Evolutionary conservation across 345 rosid species (phyloP).

Genomic region (Cardamine resedifolia): DNA sequence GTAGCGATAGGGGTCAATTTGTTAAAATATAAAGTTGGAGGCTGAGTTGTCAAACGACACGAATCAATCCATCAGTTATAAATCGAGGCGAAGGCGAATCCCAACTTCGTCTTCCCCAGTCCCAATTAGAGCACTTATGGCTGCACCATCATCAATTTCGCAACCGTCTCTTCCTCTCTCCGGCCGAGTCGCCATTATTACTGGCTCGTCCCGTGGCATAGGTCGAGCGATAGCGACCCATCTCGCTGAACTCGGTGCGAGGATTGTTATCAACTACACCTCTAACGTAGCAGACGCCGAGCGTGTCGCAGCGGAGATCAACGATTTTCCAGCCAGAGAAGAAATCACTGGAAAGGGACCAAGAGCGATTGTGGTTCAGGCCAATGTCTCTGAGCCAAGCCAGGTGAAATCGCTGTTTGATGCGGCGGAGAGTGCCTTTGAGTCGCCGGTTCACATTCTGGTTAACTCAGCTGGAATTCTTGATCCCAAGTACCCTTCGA

Average conservation of each 20-base stretch:
- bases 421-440: constrained; percentile 51
- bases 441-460: constrained; percentile 51
- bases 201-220: constrained; percentile 70
- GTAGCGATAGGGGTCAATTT: background rate
- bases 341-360: constrained; percentile 30
- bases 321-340: constrained; percentile 31
- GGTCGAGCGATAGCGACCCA: constrained; percentile 62
- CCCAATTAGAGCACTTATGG: background rate
- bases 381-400: constrained; percentile 59
- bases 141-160: constrained; percentile 10
- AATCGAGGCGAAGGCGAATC: background rate
- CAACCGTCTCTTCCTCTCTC: constrained; percentile 38
- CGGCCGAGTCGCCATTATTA: constrained; percentile 64
- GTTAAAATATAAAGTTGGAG: background rate
- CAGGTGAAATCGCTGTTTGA: constrained; percentile 65
- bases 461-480: constrained; percentile 57
- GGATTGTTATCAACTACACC: constrained; percentile 51
- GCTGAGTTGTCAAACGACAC: background rate
- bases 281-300: constrained; percentile 56
- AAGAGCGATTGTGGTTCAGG: constrained; percentile 47
- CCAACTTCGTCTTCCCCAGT: background rate
- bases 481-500: constrained; percentile 52
- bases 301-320: constrained; percentile 48
- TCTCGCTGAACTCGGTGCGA: constrained; percentile 67
- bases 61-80: background rate